A percentile compares a stretch with the other conserved stretches of the same genome.
phyloP scores from a whole-genome alignment of 2,329 filamentous ascomycete species.

The Diaporthe humulicola region DNA sequence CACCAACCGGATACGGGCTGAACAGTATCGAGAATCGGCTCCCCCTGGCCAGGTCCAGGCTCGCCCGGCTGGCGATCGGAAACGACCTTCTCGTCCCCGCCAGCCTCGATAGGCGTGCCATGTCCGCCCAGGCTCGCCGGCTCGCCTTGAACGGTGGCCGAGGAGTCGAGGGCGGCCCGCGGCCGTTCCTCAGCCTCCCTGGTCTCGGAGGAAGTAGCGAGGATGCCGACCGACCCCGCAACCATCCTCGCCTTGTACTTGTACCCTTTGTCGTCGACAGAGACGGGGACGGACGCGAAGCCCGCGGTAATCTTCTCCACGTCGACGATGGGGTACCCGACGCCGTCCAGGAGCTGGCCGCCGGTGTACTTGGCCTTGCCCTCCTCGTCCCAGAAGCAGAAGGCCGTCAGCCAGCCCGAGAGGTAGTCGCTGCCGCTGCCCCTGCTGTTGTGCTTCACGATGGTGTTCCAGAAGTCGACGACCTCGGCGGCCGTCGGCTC shows the following conservation, averaged over 20 bases:
- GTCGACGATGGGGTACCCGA: neutral
- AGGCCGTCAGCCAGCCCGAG: slow-evolving; percentile 39
- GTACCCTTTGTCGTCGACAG: neutral
- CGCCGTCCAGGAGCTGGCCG: neutral
- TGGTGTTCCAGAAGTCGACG: slow-evolving; percentile 52
- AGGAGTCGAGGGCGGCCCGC: neutral
- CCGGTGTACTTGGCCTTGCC: neutral
- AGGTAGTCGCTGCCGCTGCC: neutral
- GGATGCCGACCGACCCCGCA: neutral
- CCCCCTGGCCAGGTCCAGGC: neutral
- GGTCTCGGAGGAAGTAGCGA: neutral
- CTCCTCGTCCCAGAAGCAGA: slow-evolving; percentile 39
- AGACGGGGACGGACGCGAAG: neutral
- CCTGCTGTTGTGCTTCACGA: neutral
- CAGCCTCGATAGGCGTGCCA: neutral
- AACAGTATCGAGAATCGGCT: neutral
- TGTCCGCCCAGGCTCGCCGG: no score
- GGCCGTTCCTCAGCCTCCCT: no score
- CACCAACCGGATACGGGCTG: neutral
- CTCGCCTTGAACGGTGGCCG: neutral
- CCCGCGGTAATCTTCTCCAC: neutral
- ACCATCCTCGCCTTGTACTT: neutral
- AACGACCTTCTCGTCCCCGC: neutral
- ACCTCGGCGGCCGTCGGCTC: slow-evolving; percentile 44
- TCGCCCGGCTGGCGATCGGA: neutral